phyloP scores from a whole-genome alignment of 202 grass and related monocot genomes.

The Alloteropsis angusta region DNA sequence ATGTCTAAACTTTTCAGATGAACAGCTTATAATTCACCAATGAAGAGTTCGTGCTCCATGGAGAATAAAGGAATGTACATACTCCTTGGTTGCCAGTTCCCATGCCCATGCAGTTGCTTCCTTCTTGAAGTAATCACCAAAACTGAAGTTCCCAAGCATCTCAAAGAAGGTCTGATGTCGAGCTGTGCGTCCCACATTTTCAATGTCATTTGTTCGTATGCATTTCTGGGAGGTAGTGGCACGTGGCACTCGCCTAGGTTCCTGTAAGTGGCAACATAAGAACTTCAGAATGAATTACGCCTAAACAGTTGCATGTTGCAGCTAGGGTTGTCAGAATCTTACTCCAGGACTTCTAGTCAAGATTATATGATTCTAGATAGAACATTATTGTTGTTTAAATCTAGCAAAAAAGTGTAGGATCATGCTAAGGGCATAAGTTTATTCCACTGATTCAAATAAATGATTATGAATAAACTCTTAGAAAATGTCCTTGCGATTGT shows the following conservation, averaged over 20 bases:
- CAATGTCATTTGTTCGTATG: slow-evolving; percentile 91
- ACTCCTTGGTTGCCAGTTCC: slow-evolving; percentile 94
- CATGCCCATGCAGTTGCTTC: slow-evolving; percentile 88
- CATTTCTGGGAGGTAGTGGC: slow-evolving; percentile 92
- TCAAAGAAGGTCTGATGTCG: slow-evolving; percentile 99
- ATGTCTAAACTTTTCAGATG: slow-evolving; percentile 10
- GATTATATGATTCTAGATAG: neutral
- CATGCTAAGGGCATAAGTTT: neutral
- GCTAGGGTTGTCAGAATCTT: neutral
- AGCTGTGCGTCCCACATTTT: slow-evolving; percentile 77
- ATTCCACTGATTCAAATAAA: neutral
- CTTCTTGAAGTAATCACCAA: slow-evolving; percentile 98
- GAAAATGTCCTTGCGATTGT: neutral
- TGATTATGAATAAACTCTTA: neutral
- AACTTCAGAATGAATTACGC: slow-evolving; percentile 6
- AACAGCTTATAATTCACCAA: slow-evolving; percentile 64
- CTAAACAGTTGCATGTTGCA: neutral
- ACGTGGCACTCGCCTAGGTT: slow-evolving; percentile 73
- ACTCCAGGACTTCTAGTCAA: neutral
- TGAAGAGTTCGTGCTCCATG: slow-evolving; percentile 34
- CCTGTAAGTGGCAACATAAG: slow-evolving; percentile 30
- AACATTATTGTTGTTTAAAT: neutral
- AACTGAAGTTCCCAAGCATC: slow-evolving; percentile 99
- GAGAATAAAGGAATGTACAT: slow-evolving; percentile 56
- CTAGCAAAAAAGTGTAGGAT: neutral